Conservation (phyloP, 768 basidiomycete genomes). For the Rhizopogon rudus region DNA sequence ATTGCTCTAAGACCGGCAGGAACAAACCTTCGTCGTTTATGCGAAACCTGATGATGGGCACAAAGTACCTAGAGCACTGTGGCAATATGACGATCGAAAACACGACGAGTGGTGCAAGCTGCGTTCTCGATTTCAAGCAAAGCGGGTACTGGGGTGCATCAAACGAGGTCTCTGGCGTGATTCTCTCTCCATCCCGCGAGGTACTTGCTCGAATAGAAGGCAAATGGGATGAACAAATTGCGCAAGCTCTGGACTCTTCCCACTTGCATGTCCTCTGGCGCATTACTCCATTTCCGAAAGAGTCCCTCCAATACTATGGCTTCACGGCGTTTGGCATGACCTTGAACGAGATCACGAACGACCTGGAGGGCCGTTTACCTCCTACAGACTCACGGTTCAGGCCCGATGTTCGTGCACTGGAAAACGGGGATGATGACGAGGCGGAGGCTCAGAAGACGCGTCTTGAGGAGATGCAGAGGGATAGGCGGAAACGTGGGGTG, state of each 20-base stretch:
- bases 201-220: conserved; percentile 68
- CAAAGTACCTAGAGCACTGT: conserved; percentile 84
- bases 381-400: conserved; percentile 79
- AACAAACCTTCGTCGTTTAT: conserved; percentile 85
- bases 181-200: conserved; percentile 50
- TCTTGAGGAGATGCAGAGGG: conserved; percentile 74
- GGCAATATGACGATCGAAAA: conserved; percentile 79
- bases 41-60: conserved; percentile 85
- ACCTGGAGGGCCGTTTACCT: conserved; percentile 59
- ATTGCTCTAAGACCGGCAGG: conserved; percentile 36
- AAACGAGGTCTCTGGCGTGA: conserved; percentile 63
- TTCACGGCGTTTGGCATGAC: conserved; percentile 79
- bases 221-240: conserved; percentile 84
- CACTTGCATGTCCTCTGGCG: conserved; percentile 79
- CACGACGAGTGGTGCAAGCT: conserved; percentile 45
- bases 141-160: conserved; percentile 78
- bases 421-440: conserved; percentile 64
- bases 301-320: conserved; percentile 70
- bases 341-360: conserved; percentile 72
- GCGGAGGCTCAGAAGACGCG: conserved; percentile 72
- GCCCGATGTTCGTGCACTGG: conserved; percentile 79
- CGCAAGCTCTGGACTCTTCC: conserved; percentile 60
- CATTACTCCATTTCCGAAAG: conserved; percentile 65
- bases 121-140: conserved; percentile 82
- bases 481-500: conserved; percentile 55